Percentiles rank a stretch among this genome's conserved stretches.
Conservation (phyloP, 495 filamentous ascomycete genomes). For the Parathielavia hyrcaniae region DNA sequence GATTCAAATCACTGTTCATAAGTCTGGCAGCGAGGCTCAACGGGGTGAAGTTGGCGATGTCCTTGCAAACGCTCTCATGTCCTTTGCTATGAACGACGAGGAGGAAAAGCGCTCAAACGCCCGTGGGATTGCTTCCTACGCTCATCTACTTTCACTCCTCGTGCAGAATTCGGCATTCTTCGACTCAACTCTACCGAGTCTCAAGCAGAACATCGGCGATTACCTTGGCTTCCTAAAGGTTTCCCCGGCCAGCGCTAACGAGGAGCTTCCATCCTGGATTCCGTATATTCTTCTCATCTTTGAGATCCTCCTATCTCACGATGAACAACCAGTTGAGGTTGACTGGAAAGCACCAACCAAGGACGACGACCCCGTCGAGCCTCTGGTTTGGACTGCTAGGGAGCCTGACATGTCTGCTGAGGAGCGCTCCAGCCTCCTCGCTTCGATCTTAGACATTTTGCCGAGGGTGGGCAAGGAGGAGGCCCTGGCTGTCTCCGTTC, state of each 20-base stretch:
- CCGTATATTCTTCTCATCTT: conserved; percentile 82
- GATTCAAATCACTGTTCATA: conserved; percentile 68
- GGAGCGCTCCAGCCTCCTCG: conserved; percentile 62
- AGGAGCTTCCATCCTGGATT: conserved; percentile 84
- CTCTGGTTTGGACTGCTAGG: conserved; percentile 50
- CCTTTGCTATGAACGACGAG: conserved; percentile 68
- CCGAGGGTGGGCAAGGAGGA: conserved; percentile 83
- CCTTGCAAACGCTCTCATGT: conserved; percentile 80
- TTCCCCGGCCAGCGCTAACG: conserved; percentile 54
- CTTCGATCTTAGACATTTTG: conserved; percentile 70
- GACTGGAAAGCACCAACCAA: conserved; percentile 60
- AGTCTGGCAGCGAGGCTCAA: conserved; percentile 55
- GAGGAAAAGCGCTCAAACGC: conserved; percentile 64
- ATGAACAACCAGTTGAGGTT: conserved; percentile 70
- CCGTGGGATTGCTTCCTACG: conserved; percentile 70
- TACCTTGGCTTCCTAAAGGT: conserved; percentile 78
- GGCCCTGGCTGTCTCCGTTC: conserved; percentile 71
- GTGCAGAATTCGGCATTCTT: conserved; percentile 81
- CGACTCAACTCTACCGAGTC: conserved; percentile 60
- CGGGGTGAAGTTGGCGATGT: conserved; percentile 73
- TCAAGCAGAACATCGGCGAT: conserved; percentile 70
- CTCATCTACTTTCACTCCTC: conserved; percentile 83
- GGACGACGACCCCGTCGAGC: conserved; percentile 49
- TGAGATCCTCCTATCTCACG: conserved; percentile 82
- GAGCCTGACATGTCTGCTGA: conserved; percentile 61